A percentile compares a stretch with the other conserved stretches of the same genome.
These are phyloP conservation scores for Gastroboletus turbinatus DNA, from an alignment of 1,284 basidiomycete genomes.

Conservation along the genomic window DNA sequence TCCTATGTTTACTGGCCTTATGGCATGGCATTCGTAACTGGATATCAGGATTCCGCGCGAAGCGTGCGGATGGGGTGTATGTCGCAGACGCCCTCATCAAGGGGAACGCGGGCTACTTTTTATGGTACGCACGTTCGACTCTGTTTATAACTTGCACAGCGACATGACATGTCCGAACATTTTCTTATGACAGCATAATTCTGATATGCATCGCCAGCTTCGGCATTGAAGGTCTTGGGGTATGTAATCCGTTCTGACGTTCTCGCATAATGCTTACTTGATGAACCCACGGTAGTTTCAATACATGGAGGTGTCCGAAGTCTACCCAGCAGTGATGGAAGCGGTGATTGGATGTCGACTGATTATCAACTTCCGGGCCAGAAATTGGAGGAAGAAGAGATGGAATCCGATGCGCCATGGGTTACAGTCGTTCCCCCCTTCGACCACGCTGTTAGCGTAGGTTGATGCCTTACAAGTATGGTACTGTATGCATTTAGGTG, in stretches of 20 bases:
- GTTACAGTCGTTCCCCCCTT: no score
- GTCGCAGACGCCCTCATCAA: constrained; percentile 12
- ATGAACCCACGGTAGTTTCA: not conserved
- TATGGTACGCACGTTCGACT: constrained; percentile 12
- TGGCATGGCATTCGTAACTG: not conserved
- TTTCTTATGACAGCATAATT: not conserved
- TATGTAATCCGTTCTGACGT: not conserved
- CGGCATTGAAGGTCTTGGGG: not conserved
- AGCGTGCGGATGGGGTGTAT: not conserved
- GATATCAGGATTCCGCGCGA: not conserved
- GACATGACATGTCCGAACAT: not conserved
- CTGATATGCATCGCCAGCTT: not conserved
- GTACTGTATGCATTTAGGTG: no score
- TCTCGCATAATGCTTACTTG: not conserved
- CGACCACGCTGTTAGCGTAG: no score
- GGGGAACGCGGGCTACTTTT: constrained; percentile 19
- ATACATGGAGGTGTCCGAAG: not conserved
- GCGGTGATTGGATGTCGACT: not conserved
- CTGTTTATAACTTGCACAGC: not conserved
- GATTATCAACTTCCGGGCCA: not conserved
- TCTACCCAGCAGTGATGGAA: not conserved
- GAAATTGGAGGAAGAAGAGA: not conserved
- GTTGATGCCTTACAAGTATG: no score
- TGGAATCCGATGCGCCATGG: not conserved
- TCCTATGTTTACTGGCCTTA: not conserved